Evolutionary conservation across 306 rosid species (phyloP).

Genomic region (Vigna radiata): DNA sequence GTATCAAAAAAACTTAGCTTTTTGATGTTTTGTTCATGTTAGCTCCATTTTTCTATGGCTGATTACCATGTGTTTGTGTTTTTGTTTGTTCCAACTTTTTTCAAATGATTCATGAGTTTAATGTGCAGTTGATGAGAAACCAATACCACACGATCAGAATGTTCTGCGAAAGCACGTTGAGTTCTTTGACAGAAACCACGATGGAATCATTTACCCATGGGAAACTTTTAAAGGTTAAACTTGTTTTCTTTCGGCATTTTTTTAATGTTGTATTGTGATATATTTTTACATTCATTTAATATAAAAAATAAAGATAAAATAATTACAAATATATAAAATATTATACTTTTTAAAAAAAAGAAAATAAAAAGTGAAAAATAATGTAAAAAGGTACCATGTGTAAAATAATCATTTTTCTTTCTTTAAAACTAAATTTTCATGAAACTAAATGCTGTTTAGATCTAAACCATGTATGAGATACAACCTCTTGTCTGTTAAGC

Average conservation of each 20-base stretch:
- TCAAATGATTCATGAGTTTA: neutral
- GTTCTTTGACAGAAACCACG: slow-evolving; percentile 75
- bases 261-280: too few species aligned
- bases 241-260: neutral
- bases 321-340: too few species aligned
- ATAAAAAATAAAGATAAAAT: too few species aligned
- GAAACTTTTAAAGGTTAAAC: slow-evolving; percentile 76
- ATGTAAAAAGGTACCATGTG: too few species aligned
- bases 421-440: neutral
- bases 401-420: neutral
- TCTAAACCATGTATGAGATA: too few species aligned
- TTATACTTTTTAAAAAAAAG: too few species aligned
- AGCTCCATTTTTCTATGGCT: neutral
- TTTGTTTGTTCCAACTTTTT: neutral
- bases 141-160: slow-evolving; percentile 48
- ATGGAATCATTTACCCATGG: slow-evolving; percentile 83
- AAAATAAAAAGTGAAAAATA: too few species aligned
- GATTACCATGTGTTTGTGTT: neutral
- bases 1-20: neutral
- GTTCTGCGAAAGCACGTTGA: slow-evolving; percentile 75
- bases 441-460: too few species aligned
- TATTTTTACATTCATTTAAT: too few species aligned
- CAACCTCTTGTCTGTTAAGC: too few species aligned
- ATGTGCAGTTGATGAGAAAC: slow-evolving; percentile 31
- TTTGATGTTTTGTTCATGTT: neutral